These are phyloP conservation scores for Cladorrhinum samala DNA, from an alignment of 495 filamentous ascomycete genomes.

Conservation along the genomic window DNA sequence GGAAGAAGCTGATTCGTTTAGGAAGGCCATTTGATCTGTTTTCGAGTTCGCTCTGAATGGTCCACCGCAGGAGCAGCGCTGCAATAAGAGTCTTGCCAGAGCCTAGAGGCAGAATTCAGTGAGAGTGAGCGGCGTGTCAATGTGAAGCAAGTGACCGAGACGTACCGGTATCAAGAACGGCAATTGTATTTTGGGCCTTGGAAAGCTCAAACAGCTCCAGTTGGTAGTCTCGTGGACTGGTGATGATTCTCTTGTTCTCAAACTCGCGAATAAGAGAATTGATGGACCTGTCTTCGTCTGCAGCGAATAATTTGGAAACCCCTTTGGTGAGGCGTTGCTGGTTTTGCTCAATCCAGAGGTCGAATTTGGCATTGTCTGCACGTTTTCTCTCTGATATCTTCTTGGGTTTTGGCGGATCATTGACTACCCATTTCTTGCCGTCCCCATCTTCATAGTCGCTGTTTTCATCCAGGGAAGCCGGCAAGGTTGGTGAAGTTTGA, in stretches of 20 bases:
- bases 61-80: slow-evolving; percentile 73
- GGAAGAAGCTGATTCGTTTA: slow-evolving; percentile 72
- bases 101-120: slow-evolving; percentile 42
- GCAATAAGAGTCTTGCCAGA: slow-evolving; percentile 98
- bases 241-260: slow-evolving; percentile 49
- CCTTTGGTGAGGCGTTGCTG: slow-evolving; percentile 16
- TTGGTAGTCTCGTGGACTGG: slow-evolving; percentile 83
- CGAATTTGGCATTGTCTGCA: slow-evolving; percentile 49
- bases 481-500: neutral
- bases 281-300: slow-evolving; percentile 22
- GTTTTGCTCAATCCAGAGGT: slow-evolving; percentile 35
- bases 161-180: slow-evolving; percentile 86
- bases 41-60: slow-evolving; percentile 72
- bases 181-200: slow-evolving; percentile 82
- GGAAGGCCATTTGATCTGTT: slow-evolving; percentile 54
- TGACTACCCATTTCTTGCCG: slow-evolving; percentile 16
- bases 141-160: neutral
- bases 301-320: slow-evolving; percentile 3
- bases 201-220: slow-evolving; percentile 86
- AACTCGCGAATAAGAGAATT: slow-evolving; percentile 21
- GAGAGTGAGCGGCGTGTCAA: neutral
- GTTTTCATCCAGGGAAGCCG: neutral
- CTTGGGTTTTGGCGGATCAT: slow-evolving; percentile 20
- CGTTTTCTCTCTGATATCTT: slow-evolving; percentile 44
- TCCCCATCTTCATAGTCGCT: slow-evolving; percentile 21